Conservation (phyloP, 768 basidiomycete genomes). For the Agrocybe praecox region DNA sequence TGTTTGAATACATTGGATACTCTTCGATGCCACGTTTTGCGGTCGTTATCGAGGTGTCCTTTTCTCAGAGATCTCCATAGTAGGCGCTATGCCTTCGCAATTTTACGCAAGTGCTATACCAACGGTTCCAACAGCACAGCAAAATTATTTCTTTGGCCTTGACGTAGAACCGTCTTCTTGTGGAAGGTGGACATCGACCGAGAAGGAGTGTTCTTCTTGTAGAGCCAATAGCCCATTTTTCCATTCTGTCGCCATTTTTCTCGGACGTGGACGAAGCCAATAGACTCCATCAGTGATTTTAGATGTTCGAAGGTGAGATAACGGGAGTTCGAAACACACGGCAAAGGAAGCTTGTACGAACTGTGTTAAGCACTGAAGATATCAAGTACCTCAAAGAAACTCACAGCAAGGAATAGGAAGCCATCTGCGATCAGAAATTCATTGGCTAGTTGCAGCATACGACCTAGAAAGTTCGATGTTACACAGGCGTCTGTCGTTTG, state of each 20-base stretch:
- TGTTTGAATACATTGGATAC: too few relatives aligned
- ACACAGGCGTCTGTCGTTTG: background rate
- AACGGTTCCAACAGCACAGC: conserved; percentile 40
- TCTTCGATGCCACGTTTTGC: too few relatives aligned
- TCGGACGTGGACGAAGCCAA: conserved; percentile 67
- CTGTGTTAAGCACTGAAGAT: conserved; percentile 8
- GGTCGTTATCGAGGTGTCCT: too few relatives aligned
- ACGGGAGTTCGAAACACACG: conserved; percentile 86
- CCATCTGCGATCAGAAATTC: conserved; percentile 56
- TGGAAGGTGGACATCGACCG: conserved; percentile 28
- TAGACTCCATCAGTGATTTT: conserved; percentile 50
- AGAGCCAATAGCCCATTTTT: conserved; percentile 90
- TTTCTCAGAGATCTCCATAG: too few relatives aligned
- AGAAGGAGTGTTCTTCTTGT: conserved; percentile 42
- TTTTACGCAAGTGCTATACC: too few relatives aligned
- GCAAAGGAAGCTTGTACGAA: conserved; percentile 69
- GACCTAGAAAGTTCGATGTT: conserved; percentile 43
- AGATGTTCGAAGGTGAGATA: conserved; percentile 71
- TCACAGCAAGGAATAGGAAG: conserved; percentile 70
- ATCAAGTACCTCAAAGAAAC: conserved; percentile 21
- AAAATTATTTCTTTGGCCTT: conserved; percentile 84
- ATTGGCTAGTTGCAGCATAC: conserved; percentile 69
- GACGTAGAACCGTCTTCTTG: conserved; percentile 61
- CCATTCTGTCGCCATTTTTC: conserved; percentile 67
- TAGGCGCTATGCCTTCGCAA: too few relatives aligned